A percentile compares a stretch with the other conserved stretches of the same genome.
phyloP scores from a whole-genome alignment of 2,329 filamentous ascomycete genomes.

The Pseudodiploospora longispora region DNA sequence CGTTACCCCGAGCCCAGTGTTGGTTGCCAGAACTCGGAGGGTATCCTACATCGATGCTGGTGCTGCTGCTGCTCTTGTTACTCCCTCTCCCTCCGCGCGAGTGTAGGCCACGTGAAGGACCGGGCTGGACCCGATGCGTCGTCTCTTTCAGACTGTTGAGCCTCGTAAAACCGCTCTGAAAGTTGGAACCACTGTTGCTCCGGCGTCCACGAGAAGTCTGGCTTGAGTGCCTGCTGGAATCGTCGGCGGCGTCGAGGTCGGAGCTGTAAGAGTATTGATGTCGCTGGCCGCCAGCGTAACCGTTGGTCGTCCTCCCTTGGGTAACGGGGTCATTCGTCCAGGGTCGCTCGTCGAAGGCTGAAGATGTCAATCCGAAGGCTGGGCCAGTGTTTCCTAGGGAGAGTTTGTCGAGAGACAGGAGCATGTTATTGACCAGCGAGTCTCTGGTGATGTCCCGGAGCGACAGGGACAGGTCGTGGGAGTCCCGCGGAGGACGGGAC shows the following conservation, averaged over 20 bases:
- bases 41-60: constrained; percentile 58
- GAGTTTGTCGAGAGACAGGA: constrained; percentile 84
- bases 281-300: constrained; percentile 11
- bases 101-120: constrained; percentile 34
- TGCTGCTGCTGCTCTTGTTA: constrained; percentile 64
- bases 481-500: constrained; percentile 44
- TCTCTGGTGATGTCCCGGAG: constrained; percentile 72
- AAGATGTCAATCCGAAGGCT: constrained; percentile 7
- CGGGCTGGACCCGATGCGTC: constrained; percentile 25
- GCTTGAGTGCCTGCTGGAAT: constrained; percentile 42
- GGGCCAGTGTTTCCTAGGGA: constrained; percentile 41
- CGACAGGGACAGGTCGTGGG: constrained; percentile 79
- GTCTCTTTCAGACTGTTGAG: constrained; percentile 55
- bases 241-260: constrained; percentile 46
- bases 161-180: constrained; percentile 49
- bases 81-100: constrained; percentile 56
- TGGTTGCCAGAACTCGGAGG: constrained; percentile 47
- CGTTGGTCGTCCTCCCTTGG: constrained; percentile 12
- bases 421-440: constrained; percentile 92
- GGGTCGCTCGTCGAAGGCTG: constrained; percentile 18
- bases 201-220: constrained; percentile 52
- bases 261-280: constrained; percentile 51
- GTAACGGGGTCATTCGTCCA: constrained; percentile 13
- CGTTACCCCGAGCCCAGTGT: constrained; percentile 42
- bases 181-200: constrained; percentile 75